A percentile compares a stretch with the other conserved stretches of the same genome.
phyloP scores from a whole-genome alignment of 2,329 filamentous ascomycete genomes.

The Cladosporium sp. region DNA sequence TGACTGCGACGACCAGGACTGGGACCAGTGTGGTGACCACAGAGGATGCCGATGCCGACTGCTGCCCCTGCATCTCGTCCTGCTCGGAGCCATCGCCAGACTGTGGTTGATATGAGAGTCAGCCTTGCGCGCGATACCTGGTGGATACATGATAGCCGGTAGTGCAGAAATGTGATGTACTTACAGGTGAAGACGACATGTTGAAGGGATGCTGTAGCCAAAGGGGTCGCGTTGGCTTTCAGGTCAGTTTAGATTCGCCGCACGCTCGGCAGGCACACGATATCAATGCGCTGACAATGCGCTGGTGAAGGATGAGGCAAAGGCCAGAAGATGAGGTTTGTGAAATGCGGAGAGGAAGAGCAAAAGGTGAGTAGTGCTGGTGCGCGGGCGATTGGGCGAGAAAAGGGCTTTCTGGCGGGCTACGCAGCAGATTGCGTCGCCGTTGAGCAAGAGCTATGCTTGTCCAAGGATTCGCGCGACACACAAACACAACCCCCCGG shows the following conservation, averaged over 20 bases:
- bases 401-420: neutral
- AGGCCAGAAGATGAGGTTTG: neutral
- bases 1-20: slow-evolving; percentile 29
- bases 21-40: slow-evolving; percentile 34
- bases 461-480: neutral
- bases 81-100: slow-evolving; percentile 9
- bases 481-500: slow-evolving; percentile 1
- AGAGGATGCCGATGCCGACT: slow-evolving; percentile 27
- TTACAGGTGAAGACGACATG: too few relatives aligned
- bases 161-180: neutral
- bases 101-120: neutral
- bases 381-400: neutral
- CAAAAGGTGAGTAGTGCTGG: neutral
- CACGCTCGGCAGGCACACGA: neutral
- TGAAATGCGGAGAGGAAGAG: neutral
- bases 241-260: neutral
- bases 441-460: neutral
- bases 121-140: too few relatives aligned
- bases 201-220: too few relatives aligned
- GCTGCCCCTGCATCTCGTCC: slow-evolving; percentile 9
- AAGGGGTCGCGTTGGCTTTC: slow-evolving; percentile 1
- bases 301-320: neutral
- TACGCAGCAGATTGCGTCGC: slow-evolving; percentile 1
- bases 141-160: too few relatives aligned
- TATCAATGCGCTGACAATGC: slow-evolving; percentile 2